A percentile compares a stretch with the other conserved stretches of the same genome.
Evolutionary conservation across 768 basidiomycete species (phyloP).

Genomic region (Tulasnella sp.): DNA sequence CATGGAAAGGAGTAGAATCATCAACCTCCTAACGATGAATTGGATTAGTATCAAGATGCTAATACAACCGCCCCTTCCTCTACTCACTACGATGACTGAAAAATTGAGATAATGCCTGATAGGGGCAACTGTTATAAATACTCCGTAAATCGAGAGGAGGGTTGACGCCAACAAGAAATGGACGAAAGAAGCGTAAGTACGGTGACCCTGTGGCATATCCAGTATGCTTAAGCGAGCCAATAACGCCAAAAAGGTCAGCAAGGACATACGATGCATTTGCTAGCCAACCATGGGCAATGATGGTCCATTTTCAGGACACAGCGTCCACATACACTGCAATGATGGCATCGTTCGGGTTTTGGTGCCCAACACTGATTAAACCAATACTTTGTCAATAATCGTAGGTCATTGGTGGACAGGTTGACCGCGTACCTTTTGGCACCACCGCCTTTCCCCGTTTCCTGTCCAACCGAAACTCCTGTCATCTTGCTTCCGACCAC

Average conservation of each 20-base stretch:
- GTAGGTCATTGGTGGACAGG: not conserved
- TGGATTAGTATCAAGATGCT: not conserved
- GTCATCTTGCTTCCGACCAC: not conserved
- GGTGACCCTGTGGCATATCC: constrained; percentile 43
- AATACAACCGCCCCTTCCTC: not conserved
- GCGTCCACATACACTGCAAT: constrained; percentile 59
- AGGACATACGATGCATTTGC: constrained; percentile 55
- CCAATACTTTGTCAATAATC: not conserved
- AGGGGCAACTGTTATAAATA: constrained; percentile 38
- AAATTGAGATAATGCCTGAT: constrained; percentile 55
- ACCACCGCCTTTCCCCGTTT: constrained; percentile 17
- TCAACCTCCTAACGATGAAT: constrained; percentile 32
- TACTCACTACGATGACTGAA: constrained; percentile 46
- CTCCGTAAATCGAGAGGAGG: constrained; percentile 48
- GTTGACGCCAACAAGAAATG: constrained; percentile 59
- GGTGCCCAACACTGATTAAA: constrained; percentile 50
- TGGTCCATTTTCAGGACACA: constrained; percentile 85
- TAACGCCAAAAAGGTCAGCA: not conserved
- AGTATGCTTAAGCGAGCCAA: not conserved
- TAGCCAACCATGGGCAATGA: constrained; percentile 75
- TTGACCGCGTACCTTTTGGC: constrained; percentile 13
- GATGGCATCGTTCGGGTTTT: constrained; percentile 69
- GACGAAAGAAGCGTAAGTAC: constrained; percentile 73
- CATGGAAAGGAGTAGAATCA: constrained; percentile 54
- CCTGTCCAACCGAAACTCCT: constrained; percentile 20